Evolutionary conservation across 345 rosid species (phyloP).

Genomic region (Carallia pectinifolia): DNA sequence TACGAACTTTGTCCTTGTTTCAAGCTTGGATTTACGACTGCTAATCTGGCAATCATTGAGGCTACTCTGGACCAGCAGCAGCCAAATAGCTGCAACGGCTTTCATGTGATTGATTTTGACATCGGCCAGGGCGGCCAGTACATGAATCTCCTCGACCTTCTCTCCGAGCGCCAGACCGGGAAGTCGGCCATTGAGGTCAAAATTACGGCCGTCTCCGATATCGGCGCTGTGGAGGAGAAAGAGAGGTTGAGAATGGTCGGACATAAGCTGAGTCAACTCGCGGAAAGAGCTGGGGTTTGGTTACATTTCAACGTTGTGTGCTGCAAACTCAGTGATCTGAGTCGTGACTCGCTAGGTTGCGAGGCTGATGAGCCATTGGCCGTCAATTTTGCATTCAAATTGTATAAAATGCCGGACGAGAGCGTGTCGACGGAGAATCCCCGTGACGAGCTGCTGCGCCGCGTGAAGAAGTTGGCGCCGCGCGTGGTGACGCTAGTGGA

Average conservation of each 20-base stretch:
- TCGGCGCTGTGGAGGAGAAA: slow-evolving; percentile 36
- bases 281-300: slow-evolving; percentile 40
- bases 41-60: slow-evolving; percentile 78
- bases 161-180: slow-evolving; percentile 44
- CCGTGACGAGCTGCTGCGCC: slow-evolving; percentile 86
- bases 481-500: slow-evolving; percentile 80
- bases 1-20: slow-evolving; percentile 80
- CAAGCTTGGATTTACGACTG: slow-evolving; percentile 83
- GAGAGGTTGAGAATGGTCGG: slow-evolving; percentile 46
- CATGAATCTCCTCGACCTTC: slow-evolving; percentile 60
- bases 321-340: slow-evolving; percentile 48
- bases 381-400: slow-evolving; percentile 78
- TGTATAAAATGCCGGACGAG: slow-evolving; percentile 78
- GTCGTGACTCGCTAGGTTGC: slow-evolving; percentile 67
- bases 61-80: slow-evolving; percentile 50
- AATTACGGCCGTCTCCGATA: slow-evolving; percentile 66
- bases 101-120: slow-evolving; percentile 88
- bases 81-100: slow-evolving; percentile 22
- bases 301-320: slow-evolving; percentile 44
- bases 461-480: slow-evolving; percentile 71
- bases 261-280: slow-evolving; percentile 39
- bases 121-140: slow-evolving; percentile 81
- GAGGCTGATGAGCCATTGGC: slow-evolving; percentile 64
- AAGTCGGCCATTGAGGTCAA: slow-evolving; percentile 36
- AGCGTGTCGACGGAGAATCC: slow-evolving; percentile 87